Base-by-base conservation (phyloP, 179 eudicot species). In the Nepenthes alata region DNA sequence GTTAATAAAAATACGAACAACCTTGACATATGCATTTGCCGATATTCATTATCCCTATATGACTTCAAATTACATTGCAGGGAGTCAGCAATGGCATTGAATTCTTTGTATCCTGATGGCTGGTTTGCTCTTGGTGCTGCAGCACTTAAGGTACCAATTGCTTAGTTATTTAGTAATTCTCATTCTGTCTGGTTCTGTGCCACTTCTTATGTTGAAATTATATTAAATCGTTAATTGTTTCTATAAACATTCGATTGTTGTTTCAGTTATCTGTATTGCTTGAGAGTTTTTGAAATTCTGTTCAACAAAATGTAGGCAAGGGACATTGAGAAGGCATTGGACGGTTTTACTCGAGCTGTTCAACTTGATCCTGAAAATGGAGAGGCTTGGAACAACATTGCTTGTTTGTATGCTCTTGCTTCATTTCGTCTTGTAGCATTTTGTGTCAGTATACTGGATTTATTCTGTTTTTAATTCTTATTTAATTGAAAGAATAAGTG, bases 111-210 rank as follows among this genome's bases (percentile, higher is more conserved):
- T 70, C 96, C 95, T 57, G 93, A 86, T 79, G 98, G 98, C 12
- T 93, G 98, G 98, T 93, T 89, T 83, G 95, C 95, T 50, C 84
- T 93, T 58, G 98, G 98, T 62, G 84, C 95, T 66, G 96, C 98
- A 64, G 95, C 96, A 58, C 71, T 93, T 61, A 93, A 93, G 89
- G 95, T 87, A 69, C 41, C 1, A 13, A 3, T 25, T 25, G 25
- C 11, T 54, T 34, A 14, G 3, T 13, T 14, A 3, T 7, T 4
- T 5, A 25, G 35, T 34, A 54, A 45, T 54, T 8, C 53, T 39
- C 13, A 13, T 11, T 44, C 60, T 55, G 60, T 55, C 44, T 54
- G 6, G 25, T 60, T 54, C 5, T 15, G 35, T 50, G 53, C 1
- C 25, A 25, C 25, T 25, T 25, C 25, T 25, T 25, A 25, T 25